Percentiles rank a stretch among this genome's conserved stretches.
Conservation (phyloP, 2,329 filamentous ascomycete genomes). For the Elsinoe ampelina region DNA sequence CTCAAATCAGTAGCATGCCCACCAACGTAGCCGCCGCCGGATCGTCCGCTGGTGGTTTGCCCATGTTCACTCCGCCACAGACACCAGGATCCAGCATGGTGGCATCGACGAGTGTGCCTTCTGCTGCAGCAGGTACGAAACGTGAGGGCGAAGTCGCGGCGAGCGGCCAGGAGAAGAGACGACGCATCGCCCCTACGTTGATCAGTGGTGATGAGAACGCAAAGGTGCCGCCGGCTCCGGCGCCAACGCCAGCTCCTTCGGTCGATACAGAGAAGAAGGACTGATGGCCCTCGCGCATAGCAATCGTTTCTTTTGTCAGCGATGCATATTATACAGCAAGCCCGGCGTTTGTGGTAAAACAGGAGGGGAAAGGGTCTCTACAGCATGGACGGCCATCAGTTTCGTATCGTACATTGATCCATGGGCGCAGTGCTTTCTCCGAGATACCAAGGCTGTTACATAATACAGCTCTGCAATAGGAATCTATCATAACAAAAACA, state of each 20-base stretch:
- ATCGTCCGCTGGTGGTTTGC: slow-evolving; percentile 45
- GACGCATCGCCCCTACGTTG: slow-evolving; percentile 38
- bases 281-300: neutral
- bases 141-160: slow-evolving; percentile 29
- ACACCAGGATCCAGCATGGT: slow-evolving; percentile 54
- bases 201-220: slow-evolving; percentile 19
- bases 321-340: neutral
- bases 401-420: neutral
- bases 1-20: slow-evolving; percentile 68
- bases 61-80: slow-evolving; percentile 81
- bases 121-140: slow-evolving; percentile 21
- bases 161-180: slow-evolving; percentile 32
- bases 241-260: neutral
- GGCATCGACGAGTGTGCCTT: slow-evolving; percentile 31
- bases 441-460: slow-evolving; percentile 7
- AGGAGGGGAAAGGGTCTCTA: neutral
- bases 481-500: neutral
- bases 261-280: neutral
- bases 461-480: neutral
- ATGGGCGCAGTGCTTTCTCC: neutral
- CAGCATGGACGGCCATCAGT: neutral
- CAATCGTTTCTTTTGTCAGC: slow-evolving; percentile 1
- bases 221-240: neutral
- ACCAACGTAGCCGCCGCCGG: slow-evolving; percentile 66
- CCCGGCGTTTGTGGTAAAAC: slow-evolving; percentile 7